A percentile compares a stretch with the other conserved stretches of the same genome.
phyloP scores from a whole-genome alignment of 306 rosid species.

The Medicago truncatula region MtrunA17r5.0-ANR NC_053048.1:23428001-23428500 shows the following conservation, averaged over 20 bases:
- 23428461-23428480: background rate
- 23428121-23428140: constrained; percentile 45
- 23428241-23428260: constrained; percentile 31
- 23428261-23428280: constrained; percentile 48
- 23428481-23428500: constrained; percentile 32
- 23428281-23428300: constrained; percentile 55
- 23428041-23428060: constrained; percentile 46
- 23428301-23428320: constrained; percentile 50
- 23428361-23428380: background rate
- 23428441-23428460: background rate
- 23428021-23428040: constrained; percentile 41
- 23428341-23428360: constrained; percentile 50
- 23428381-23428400: background rate
- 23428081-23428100: constrained; percentile 50
- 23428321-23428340: constrained; percentile 45
- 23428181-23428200: constrained; percentile 59
- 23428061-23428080: constrained; percentile 53
- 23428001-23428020: background rate
- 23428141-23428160: constrained; percentile 46
- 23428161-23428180: constrained; percentile 45
- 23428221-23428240: constrained; percentile 8
- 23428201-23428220: constrained; percentile 52
- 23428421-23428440: background rate
- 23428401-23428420: constrained; percentile 21
- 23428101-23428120: constrained; percentile 49